Evolutionary conservation across 2,329 filamentous ascomycete species (phyloP).

Genomic region (Colletotrichum sp.): DNA sequence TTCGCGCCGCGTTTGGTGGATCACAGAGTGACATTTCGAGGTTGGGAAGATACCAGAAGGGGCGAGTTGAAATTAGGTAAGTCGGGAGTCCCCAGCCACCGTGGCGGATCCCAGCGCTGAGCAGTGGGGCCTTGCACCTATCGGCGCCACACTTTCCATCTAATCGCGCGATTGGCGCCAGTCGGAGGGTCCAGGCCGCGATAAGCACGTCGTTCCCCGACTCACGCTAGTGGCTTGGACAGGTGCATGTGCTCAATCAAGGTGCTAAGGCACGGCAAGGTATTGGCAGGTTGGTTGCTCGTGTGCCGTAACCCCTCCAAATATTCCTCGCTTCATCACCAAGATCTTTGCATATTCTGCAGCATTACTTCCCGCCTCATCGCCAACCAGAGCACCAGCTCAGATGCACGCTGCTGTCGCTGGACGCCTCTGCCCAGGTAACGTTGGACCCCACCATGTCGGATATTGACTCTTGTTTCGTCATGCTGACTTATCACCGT

Average conservation of each 20-base stretch:
- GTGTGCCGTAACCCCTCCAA: conserved; percentile 20
- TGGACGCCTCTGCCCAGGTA: background rate
- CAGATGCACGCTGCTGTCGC: background rate
- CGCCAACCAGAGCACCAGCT: background rate
- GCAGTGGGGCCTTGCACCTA: background rate
- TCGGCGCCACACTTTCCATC: conserved; percentile 3
- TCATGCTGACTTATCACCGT: conserved; percentile 21
- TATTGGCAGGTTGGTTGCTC: background rate
- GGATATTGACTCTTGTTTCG: conserved; percentile 21
- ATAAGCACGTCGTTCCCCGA: conserved; percentile 3
- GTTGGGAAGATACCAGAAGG: background rate
- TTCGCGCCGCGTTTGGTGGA: background rate
- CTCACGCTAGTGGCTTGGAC: background rate
- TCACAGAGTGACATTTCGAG: background rate
- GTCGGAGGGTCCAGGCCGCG: conserved; percentile 12
- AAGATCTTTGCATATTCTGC: background rate
- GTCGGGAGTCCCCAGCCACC: conserved; percentile 13
- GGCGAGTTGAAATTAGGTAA: background rate
- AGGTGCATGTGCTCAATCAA: conserved; percentile 19
- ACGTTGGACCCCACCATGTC: conserved; percentile 12
- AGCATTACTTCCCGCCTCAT: background rate
- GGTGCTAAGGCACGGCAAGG: background rate
- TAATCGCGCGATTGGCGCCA: conserved; percentile 3
- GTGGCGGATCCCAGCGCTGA: background rate
- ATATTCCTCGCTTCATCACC: background rate